Evolutionary conservation across 2,329 filamentous ascomycete species (phyloP).

Genomic region (Talaromyces sp.): DNA sequence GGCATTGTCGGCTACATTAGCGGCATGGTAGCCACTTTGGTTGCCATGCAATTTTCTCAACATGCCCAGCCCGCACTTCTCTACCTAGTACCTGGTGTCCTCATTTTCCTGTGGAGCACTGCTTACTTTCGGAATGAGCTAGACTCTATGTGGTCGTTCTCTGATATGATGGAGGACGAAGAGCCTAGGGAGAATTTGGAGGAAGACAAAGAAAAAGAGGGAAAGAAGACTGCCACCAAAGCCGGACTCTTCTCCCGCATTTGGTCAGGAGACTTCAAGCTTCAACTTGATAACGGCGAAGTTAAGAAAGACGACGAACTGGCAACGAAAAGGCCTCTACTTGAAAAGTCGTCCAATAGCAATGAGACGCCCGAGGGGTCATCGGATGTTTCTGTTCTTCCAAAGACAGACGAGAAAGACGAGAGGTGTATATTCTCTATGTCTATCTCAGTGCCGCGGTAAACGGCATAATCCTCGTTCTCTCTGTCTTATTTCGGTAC

Average conservation of each 20-base stretch:
- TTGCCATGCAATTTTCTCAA: slow-evolving; percentile 71
- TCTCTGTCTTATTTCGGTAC: not conserved
- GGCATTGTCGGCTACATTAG: slow-evolving; percentile 71
- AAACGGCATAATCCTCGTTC: not conserved
- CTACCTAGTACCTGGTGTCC: slow-evolving; percentile 84
- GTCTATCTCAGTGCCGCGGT: slow-evolving; percentile 15
- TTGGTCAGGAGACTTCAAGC: slow-evolving; percentile 26
- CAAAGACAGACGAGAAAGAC: not conserved
- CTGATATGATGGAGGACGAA: slow-evolving; percentile 56
- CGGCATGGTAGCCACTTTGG: slow-evolving; percentile 73
- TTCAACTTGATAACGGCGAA: slow-evolving; percentile 14
- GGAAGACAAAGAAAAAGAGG: slow-evolving; percentile 38
- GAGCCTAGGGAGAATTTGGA: slow-evolving; percentile 22
- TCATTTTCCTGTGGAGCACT: slow-evolving; percentile 71
- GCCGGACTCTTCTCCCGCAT: slow-evolving; percentile 29
- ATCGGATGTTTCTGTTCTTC: not conserved
- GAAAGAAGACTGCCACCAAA: slow-evolving; percentile 42
- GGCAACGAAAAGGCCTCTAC: slow-evolving; percentile 12
- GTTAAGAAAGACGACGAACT: slow-evolving; percentile 11
- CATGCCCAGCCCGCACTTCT: slow-evolving; percentile 87
- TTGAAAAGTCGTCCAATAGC: not conserved
- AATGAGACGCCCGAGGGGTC: slow-evolving; percentile 35
- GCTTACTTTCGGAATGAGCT: slow-evolving; percentile 70
- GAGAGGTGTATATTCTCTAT: slow-evolving; percentile 14
- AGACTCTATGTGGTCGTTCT: slow-evolving; percentile 74